Evolutionary conservation across 352 stramenopile species (phyloP).

Genomic region (Phytophthora vignae): DNA sequence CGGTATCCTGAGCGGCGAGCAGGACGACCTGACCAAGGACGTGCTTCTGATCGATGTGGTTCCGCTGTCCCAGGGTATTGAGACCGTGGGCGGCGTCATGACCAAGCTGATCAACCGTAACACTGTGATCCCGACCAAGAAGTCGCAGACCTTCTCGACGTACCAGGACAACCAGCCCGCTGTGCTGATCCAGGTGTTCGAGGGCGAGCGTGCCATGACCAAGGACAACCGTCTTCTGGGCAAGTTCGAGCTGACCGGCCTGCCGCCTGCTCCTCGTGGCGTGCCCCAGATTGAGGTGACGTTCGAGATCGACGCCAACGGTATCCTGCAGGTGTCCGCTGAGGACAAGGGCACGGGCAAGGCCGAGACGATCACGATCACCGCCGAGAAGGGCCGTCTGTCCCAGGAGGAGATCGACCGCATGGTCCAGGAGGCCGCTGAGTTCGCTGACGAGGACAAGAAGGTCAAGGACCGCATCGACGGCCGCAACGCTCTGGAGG

Average conservation of each 20-base stretch:
- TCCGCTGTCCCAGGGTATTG: slow-evolving; percentile 98
- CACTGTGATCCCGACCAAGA: slow-evolving; percentile 98
- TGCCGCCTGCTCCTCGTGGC: slow-evolving; percentile 97
- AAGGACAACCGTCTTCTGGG: slow-evolving; percentile 99
- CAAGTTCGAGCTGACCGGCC: slow-evolving; percentile 99
- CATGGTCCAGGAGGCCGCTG: slow-evolving; percentile 98
- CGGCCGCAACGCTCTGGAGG: slow-evolving; percentile 96
- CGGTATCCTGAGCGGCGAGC: slow-evolving; percentile 95
- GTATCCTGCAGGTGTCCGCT: slow-evolving; percentile 98
- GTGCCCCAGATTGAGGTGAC: slow-evolving; percentile 99
- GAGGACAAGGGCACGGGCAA: slow-evolving; percentile 99
- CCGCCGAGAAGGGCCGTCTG: slow-evolving; percentile 98
- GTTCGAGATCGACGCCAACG: slow-evolving; percentile 99
- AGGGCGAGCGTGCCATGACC: slow-evolving; percentile 99
- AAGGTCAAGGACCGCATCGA: slow-evolving; percentile 98
- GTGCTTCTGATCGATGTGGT: slow-evolving; percentile 98
- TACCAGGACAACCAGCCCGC: slow-evolving; percentile 98
- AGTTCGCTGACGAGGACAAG: slow-evolving; percentile 99
- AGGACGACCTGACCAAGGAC: slow-evolving; percentile 92
- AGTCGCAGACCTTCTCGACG: slow-evolving; percentile 99
- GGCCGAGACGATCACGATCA: slow-evolving; percentile 98
- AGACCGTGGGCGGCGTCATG: slow-evolving; percentile 99
- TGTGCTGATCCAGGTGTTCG: slow-evolving; percentile 94
- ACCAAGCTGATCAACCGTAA: slow-evolving; percentile 99
- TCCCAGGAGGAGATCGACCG: slow-evolving; percentile 99